These are phyloP conservation scores for Adansonia grandidieri DNA, from an alignment of 441 rosid species.

Conservation along the genomic window DNA sequence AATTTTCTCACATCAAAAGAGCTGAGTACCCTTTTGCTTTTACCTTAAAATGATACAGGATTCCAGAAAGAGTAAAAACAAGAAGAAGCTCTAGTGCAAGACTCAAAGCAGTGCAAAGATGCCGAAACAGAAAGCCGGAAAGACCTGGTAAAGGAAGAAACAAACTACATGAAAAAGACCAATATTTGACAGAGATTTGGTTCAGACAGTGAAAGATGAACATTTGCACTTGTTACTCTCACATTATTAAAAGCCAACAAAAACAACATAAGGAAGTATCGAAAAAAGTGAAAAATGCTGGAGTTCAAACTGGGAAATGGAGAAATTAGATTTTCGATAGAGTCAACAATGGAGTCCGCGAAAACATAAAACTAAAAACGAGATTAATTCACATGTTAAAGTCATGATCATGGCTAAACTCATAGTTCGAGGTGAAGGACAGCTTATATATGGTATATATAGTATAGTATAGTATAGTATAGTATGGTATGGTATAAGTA, in stretches of 20 bases:
- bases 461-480: no score
- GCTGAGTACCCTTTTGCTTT: background rate
- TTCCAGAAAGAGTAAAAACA: background rate
- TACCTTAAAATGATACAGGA: slow-evolving; percentile 3
- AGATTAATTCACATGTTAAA: background rate
- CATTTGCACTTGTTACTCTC: background rate
- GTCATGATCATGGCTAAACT: background rate
- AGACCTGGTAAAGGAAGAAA: background rate
- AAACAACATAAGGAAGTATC: background rate
- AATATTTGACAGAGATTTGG: background rate
- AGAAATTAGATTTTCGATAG: background rate
- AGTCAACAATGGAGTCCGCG: background rate
- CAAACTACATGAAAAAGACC: background rate
- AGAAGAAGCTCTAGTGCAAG: background rate
- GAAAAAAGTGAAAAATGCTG: background rate
- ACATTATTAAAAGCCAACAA: background rate
- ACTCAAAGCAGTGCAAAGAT: background rate
- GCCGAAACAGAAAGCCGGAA: background rate
- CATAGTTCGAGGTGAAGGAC: background rate
- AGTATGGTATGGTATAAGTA: no score
- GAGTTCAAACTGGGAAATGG: background rate
- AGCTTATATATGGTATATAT: background rate
- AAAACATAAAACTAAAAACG: background rate
- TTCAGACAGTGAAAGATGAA: background rate
- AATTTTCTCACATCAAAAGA: background rate